Conservation (phyloP, 768 basidiomycete genomes). For the Boletales sp. region DNA sequence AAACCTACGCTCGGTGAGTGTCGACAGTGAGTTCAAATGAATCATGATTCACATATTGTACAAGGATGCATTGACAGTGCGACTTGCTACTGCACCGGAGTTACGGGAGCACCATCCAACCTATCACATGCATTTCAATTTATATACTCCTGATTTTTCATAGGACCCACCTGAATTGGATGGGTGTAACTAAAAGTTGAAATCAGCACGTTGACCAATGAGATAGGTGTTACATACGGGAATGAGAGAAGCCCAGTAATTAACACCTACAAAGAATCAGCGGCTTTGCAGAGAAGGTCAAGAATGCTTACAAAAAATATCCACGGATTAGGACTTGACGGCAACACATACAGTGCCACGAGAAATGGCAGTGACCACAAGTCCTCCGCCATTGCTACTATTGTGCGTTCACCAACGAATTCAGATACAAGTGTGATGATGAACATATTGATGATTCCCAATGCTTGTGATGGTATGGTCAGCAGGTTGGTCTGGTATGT, state of each 20-base stretch:
- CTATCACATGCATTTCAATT: constrained; percentile 9
- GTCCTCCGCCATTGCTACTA: constrained; percentile 51
- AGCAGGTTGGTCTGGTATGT: constrained; percentile 61
- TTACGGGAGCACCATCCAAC: constrained; percentile 61
- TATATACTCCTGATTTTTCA: no score
- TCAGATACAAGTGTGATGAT: constrained; percentile 49
- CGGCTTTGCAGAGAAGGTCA: no score
- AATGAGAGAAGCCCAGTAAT: constrained; percentile 44
- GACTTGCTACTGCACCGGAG: constrained; percentile 54
- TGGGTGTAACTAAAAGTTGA: constrained; percentile 38
- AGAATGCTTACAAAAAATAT: constrained; percentile 42
- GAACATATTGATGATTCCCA: constrained; percentile 52
- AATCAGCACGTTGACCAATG: not conserved
- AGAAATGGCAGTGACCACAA: constrained; percentile 63
- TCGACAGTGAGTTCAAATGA: no score
- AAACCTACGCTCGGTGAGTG: constrained; percentile 26
- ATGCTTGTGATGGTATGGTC: constrained; percentile 51
- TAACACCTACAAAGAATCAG: constrained; percentile 30
- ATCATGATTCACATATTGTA: constrained; percentile 45
- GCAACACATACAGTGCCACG: constrained; percentile 49
- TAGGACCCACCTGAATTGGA: constrained; percentile 40
- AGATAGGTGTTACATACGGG: constrained; percentile 31
- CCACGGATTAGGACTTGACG: constrained; percentile 50
- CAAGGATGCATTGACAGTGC: constrained; percentile 56
- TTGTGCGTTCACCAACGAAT: constrained; percentile 48